Conservation (phyloP, 2,329 filamentous ascomycete genomes). For the Dichotomopilus funicola region DNA sequence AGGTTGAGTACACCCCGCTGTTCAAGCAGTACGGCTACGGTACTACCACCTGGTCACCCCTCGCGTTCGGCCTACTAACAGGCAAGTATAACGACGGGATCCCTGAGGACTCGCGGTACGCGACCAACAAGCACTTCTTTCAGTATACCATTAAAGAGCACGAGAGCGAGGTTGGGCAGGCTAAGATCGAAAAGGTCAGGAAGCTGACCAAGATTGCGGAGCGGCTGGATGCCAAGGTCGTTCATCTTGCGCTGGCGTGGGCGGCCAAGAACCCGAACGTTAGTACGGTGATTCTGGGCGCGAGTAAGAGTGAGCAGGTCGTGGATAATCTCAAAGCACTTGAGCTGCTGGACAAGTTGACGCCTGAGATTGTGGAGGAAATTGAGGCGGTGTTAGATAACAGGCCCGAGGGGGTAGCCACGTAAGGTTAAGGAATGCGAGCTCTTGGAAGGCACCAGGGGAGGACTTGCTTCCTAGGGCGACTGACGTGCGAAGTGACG, state of each 20-base stretch:
- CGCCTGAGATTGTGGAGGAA: conserved; percentile 50
- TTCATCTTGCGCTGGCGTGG: conserved; percentile 53
- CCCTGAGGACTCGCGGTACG: conserved; percentile 54
- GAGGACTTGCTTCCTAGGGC: too few relatives aligned
- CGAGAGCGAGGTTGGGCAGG: conserved; percentile 46
- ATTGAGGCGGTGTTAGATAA: conserved; percentile 41
- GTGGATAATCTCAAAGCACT: conserved; percentile 52
- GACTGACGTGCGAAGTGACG: too few relatives aligned
- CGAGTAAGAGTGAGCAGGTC: conserved; percentile 51
- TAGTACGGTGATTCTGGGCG: conserved; percentile 55
- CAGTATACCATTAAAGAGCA: conserved; percentile 42
- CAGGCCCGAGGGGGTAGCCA: conserved; percentile 23
- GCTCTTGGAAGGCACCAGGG: too few relatives aligned
- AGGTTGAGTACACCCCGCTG: conserved; percentile 53
- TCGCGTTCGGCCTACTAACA: conserved; percentile 51
- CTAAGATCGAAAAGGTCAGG: conserved; percentile 50
- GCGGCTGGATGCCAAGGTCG: conserved; percentile 50
- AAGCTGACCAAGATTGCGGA: conserved; percentile 57
- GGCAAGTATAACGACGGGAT: conserved; percentile 61
- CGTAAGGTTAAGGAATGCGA: conserved; percentile 3
- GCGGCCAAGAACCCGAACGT: conserved; percentile 55
- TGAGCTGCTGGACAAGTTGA: conserved; percentile 47
- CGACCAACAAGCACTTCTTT: conserved; percentile 48
- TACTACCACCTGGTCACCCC: conserved; percentile 47
- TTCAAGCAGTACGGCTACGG: conserved; percentile 52